Percentiles rank a stretch among this genome's conserved stretches.
These are phyloP conservation scores for Tylopilus rubrobrunneus DNA, from an alignment of 768 basidiomycete genomes.

Conservation along the genomic window DNA sequence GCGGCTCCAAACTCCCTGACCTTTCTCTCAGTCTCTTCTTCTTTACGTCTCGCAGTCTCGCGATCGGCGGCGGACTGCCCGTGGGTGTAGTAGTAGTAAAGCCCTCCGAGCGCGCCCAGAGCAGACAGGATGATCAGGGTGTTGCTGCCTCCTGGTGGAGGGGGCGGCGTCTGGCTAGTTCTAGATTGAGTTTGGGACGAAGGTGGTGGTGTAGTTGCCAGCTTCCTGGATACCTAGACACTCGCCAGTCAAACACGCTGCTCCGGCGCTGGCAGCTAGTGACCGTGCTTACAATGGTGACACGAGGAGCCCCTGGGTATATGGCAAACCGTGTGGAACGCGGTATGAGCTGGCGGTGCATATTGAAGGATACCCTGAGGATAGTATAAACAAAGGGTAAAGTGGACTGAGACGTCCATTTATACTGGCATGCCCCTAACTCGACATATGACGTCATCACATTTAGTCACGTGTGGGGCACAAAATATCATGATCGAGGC, in stretches of 20 bases:
- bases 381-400: background rate
- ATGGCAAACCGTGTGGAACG: slow-evolving; percentile 5
- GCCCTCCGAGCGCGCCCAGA: slow-evolving; percentile 31
- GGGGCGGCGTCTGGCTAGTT: background rate
- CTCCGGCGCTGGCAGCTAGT: background rate
- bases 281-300: slow-evolving; percentile 8
- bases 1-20: slow-evolving; percentile 27
- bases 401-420: background rate
- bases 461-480: background rate
- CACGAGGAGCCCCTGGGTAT: slow-evolving; percentile 11
- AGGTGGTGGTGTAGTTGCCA: slow-evolving; percentile 14
- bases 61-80: slow-evolving; percentile 18
- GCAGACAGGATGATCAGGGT: slow-evolving; percentile 30
- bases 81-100: slow-evolving; percentile 37
- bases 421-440: background rate
- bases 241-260: background rate
- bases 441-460: background rate
- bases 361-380: background rate
- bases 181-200: slow-evolving; percentile 9
- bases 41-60: slow-evolving; percentile 27
- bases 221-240: slow-evolving; percentile 8
- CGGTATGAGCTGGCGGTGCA: slow-evolving; percentile 13
- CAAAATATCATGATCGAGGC: no score
- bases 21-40: slow-evolving; percentile 31
- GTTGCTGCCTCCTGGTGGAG: slow-evolving; percentile 19